Evolutionary conservation across 2,329 filamentous ascomycete species (phyloP).

Genomic region (Penicillium sp.): DNA sequence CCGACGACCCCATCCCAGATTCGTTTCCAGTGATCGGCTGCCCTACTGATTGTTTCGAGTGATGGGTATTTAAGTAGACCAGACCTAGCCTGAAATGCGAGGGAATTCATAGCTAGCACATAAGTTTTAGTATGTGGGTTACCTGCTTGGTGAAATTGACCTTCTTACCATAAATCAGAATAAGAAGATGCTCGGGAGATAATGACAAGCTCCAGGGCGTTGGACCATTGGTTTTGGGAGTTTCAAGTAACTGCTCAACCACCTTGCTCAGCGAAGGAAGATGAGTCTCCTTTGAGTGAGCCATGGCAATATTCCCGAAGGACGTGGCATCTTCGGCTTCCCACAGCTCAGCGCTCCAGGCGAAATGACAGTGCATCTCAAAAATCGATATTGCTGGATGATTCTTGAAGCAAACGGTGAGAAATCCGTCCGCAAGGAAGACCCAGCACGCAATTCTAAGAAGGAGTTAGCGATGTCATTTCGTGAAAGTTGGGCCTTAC

Average conservation of each 20-base stretch:
- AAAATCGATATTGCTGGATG: constrained; percentile 36
- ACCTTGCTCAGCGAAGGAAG: constrained; percentile 34
- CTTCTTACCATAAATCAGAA: constrained; percentile 37
- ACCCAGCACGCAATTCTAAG: constrained; percentile 35
- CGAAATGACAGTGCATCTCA: constrained; percentile 38
- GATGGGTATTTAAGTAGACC: constrained; percentile 33
- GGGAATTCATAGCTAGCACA: constrained; percentile 33
- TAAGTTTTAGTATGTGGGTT: background rate
- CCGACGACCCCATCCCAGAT: constrained; percentile 31
- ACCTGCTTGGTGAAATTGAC: background rate
- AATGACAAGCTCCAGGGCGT: constrained; percentile 32
- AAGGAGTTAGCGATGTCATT: background rate
- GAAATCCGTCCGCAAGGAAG: constrained; percentile 39
- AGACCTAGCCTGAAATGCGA: constrained; percentile 35
- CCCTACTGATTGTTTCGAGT: constrained; percentile 31
- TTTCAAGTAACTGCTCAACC: constrained; percentile 30
- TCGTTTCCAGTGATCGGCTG: constrained; percentile 35
- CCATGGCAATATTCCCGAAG: constrained; percentile 27
- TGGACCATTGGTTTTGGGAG: constrained; percentile 11
- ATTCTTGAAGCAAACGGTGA: constrained; percentile 40
- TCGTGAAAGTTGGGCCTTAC: constrained; percentile 4
- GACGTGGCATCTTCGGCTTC: constrained; percentile 34
- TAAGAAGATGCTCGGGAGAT: constrained; percentile 36
- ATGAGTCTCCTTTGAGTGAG: constrained; percentile 13
- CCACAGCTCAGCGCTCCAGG: constrained; percentile 36